Base-by-base conservation (phyloP, 75 land plant genomes). In the Adiantum capillusveneris region DNA sequence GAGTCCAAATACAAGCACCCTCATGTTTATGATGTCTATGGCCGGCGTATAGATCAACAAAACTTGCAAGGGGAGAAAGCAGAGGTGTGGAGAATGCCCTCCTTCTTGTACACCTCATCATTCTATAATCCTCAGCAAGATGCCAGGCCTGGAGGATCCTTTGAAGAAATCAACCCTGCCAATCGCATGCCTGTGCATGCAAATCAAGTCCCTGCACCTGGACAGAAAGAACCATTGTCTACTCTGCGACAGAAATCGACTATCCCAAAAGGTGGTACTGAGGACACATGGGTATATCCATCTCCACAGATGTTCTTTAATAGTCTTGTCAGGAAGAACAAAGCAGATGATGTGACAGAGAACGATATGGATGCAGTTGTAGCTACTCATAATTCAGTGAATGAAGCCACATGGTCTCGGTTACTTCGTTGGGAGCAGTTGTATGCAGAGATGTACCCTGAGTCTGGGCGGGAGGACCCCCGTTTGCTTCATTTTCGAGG, bases 261-360 rank as follows among this genome's bases (percentile, higher is more conserved):
- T 1, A 61, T 61, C 25, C 63, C 63, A 11, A 61, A 61, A 29
- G 63, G 26, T 3, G 63, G 63, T 1, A 61, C 63, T 1, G 63
- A 61, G 6, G 63, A 61, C 1, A 61, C 63, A 16, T 61, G 63
- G 63, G 1, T 61, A 25, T 61, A 61, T 42, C 63, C 63, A 11
- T 61, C 63, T 13, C 63, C 37, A 1, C 63, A 61, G 21, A 61
- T 61, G 63, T 61, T 61, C 26, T 61, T 20, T 27, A 61, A 61
- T 25, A 61, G 63, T 25, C 63, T 61, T 17, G 63, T 61, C 24
- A 61, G 63, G 63, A 61, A 61, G 54, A 61, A 61, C 52, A 61
- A 61, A 44, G 63, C 63, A 19, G 63, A 61, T 44, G 63, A 61
- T 44, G 63, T 61, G 2, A 44, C 63, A 12, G 63, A 61, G 54